Percentiles rank a stretch among this genome's conserved stretches.
Evolutionary conservation across 768 basidiomycete species (phyloP).

Genomic region (Suillus fuscotomentosus): DNA sequence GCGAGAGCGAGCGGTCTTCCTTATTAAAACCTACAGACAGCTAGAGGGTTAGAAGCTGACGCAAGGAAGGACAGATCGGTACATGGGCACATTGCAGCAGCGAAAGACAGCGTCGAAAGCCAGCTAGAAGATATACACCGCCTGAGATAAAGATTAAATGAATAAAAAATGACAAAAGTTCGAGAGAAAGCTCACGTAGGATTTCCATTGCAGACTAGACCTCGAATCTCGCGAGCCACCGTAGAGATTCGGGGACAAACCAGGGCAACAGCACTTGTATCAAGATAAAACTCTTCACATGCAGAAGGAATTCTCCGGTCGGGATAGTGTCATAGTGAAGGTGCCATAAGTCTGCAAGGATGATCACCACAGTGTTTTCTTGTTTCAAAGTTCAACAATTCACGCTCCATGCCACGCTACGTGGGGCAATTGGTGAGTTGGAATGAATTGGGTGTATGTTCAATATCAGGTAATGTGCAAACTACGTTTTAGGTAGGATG

Average conservation of each 20-base stretch:
- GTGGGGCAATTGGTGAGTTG: neutral
- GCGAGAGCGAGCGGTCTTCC: no score
- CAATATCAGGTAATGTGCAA: no score
- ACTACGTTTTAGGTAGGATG: no score
- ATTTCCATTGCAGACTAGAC: slow-evolving; percentile 42
- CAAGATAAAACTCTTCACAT: slow-evolving; percentile 12
- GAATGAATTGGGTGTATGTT: no score
- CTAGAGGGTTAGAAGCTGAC: no score
- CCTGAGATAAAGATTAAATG: slow-evolving; percentile 11
- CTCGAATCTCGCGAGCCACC: slow-evolving; percentile 30
- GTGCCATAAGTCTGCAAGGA: slow-evolving; percentile 17
- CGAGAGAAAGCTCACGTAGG: slow-evolving; percentile 41
- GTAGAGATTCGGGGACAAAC: slow-evolving; percentile 38
- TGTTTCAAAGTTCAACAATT: neutral
- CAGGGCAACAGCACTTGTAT: slow-evolving; percentile 14
- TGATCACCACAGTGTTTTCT: neutral
- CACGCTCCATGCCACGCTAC: slow-evolving; percentile 64
- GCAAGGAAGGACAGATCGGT: no score
- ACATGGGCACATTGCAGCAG: slow-evolving; percentile 4
- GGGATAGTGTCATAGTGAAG: slow-evolving; percentile 11
- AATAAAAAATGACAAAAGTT: no score
- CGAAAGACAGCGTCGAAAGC: slow-evolving; percentile 40
- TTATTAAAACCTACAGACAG: no score
- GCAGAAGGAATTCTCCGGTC: slow-evolving; percentile 18
- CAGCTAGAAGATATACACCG: slow-evolving; percentile 41